Base-by-base conservation (phyloP, 1,139 yeast species). In the Taphrina flavorubra region DNA sequence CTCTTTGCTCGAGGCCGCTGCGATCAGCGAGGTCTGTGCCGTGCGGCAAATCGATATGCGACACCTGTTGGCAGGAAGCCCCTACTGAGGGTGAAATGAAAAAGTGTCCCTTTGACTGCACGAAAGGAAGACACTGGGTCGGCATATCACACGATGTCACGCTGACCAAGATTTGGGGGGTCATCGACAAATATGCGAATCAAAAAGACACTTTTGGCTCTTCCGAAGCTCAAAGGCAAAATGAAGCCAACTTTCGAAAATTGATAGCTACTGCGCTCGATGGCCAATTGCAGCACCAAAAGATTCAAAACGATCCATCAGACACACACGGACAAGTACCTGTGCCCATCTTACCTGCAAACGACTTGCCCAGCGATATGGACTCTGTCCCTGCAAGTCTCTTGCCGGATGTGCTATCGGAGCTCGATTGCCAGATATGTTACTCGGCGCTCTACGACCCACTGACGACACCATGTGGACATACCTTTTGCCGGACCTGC, bases 391-490 rank as follows among this genome's bases (percentile, higher is more conserved):
- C 51, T 5, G 39, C 51, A 8, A 57, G 58, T 8, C 51, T 68
- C 36, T 55, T 60, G 34, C 66, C 66, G 7, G 46, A 44, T 16
- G 51, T 69, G 13, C 51, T 58, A 10, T 39, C 60, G 18, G 70
- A 69, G 16, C 68, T 69, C 53, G 71, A 69, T 31, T 69, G 71
- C 40, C 70, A 63, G 42, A 67, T 69, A 20, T 69, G 71, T 47
- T 69, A 56, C 42, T 63, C 57, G 8, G 56, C 65, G 37, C 47
- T 69, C 18, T 67, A 55, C 37, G 71, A 69, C n/a, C 71, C 71
- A 18, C 65, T 67, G 11, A 67, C 69, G 39, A 67, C 70, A 13
- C 69, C 68, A 16, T 69, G 71, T 39, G 71, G 71, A 6, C 71
- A 69, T 51, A 60, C 70, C 6, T 69, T 69, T 39, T 69, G 71